These are phyloP conservation scores for Nigrospora sphaerica DNA, from an alignment of 2,329 filamentous ascomycete species.

Conservation along the genomic window DNA sequence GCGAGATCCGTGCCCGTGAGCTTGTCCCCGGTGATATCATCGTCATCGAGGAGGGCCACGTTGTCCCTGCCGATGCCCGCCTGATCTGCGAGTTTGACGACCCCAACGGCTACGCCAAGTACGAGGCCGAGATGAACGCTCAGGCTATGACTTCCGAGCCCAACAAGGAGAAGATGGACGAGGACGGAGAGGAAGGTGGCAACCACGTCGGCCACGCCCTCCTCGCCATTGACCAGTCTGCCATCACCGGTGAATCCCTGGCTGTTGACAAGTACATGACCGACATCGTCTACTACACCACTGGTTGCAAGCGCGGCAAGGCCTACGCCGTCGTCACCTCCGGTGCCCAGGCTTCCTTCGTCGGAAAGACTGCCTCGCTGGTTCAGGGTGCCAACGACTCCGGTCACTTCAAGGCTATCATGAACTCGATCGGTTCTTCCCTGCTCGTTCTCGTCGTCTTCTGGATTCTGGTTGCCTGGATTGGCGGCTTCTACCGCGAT, in stretches of 20 bases:
- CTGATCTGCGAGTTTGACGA: constrained; percentile 66
- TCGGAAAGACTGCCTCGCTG: constrained; percentile 67
- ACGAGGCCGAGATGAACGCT: constrained; percentile 56
- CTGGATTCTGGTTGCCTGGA: constrained; percentile 69
- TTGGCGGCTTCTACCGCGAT: constrained; percentile 72
- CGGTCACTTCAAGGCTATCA: constrained; percentile 77
- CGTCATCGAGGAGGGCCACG: constrained; percentile 45
- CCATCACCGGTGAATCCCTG: constrained; percentile 74
- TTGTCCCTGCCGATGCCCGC: constrained; percentile 60
- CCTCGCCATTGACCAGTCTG: constrained; percentile 69
- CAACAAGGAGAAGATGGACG: constrained; percentile 54
- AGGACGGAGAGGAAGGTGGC: constrained; percentile 42
- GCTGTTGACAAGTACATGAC: constrained; percentile 76
- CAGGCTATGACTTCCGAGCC: constrained; percentile 46
- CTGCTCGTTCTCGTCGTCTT: constrained; percentile 71
- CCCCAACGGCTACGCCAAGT: constrained; percentile 58
- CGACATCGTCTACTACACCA: constrained; percentile 70
- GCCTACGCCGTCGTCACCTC: constrained; percentile 62
- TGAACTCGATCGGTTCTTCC: constrained; percentile 72
- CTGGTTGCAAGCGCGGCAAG: constrained; percentile 75
- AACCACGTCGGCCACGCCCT: constrained; percentile 58
- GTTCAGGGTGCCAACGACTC: constrained; percentile 70
- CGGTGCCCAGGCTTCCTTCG: constrained; percentile 66
- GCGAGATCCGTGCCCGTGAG: constrained; percentile 66
- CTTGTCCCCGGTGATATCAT: constrained; percentile 66